Evolutionary conservation across 2,329 filamentous ascomycete species (phyloP).

Genomic region (Neopestalotiopsis sp.): DNA sequence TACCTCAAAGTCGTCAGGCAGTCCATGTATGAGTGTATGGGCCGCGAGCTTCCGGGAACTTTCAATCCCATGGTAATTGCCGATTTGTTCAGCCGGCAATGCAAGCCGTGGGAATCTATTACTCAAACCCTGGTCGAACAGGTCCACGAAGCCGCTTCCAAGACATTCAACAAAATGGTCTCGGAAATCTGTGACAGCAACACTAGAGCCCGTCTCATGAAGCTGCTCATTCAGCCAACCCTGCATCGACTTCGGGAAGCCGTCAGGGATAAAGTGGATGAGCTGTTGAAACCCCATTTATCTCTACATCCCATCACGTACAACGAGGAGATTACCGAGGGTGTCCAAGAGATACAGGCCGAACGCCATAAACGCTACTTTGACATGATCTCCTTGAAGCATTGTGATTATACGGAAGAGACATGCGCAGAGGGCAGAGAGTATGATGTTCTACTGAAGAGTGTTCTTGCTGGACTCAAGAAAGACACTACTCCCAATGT

Average conservation of each 20-base stretch:
- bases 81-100: slow-evolving; percentile 33
- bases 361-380: slow-evolving; percentile 23
- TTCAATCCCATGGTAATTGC: slow-evolving; percentile 27
- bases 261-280: background rate
- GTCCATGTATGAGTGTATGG: background rate
- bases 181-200: background rate
- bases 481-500: background rate
- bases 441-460: background rate
- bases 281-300: slow-evolving; percentile 21
- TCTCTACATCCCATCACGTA: slow-evolving; percentile 34
- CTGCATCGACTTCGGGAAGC: background rate
- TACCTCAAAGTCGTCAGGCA: background rate
- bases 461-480: background rate
- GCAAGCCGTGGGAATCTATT: slow-evolving; percentile 33
- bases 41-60: background rate
- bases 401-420: background rate
- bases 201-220: background rate
- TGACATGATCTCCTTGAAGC: background rate
- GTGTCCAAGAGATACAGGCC: slow-evolving; percentile 29
- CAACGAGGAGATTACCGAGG: slow-evolving; percentile 29
- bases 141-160: background rate
- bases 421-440: background rate
- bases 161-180: background rate
- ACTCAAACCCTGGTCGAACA: background rate
- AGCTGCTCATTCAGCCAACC: background rate